Conservation (phyloP, 2,329 filamentous ascomycete genomes). For the Grosmannia penicillata region DNA sequence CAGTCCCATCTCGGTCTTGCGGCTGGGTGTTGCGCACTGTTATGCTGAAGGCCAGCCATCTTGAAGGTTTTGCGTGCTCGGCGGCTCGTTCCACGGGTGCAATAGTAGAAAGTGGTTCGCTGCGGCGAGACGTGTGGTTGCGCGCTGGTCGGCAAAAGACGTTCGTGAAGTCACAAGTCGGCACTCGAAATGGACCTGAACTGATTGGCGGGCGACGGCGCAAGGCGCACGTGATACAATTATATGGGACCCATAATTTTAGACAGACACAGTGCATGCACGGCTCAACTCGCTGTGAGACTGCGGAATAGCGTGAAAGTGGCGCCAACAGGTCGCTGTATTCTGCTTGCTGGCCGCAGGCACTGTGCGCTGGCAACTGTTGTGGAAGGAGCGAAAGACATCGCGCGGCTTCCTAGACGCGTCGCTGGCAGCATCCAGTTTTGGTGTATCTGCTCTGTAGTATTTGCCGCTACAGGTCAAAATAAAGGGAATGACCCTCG, state of each 20-base stretch:
- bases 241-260: no score
- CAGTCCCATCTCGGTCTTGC: neutral
- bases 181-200: conserved; percentile 8
- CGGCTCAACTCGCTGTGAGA: no score
- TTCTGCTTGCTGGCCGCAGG: no score
- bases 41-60: conserved; percentile 29
- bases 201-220: conserved; percentile 8
- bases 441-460: no score
- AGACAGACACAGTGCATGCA: neutral
- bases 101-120: neutral
- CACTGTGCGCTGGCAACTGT: no score
- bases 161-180: neutral
- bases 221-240: neutral
- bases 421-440: no score
- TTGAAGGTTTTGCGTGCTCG: conserved; percentile 14
- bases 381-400: no score
- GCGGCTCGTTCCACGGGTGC: conserved; percentile 1
- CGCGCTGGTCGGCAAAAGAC: neutral
- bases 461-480: no score
- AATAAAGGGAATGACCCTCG: no score
- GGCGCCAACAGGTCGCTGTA: no score
- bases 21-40: conserved; percentile 19
- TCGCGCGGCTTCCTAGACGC: no score
- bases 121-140: neutral
- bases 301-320: no score